Percentiles rank a stretch among this genome's conserved stretches.
These are phyloP conservation scores for Saccharomyces eubayanus DNA, from an alignment of 805 yeast genomes.

Conservation along the genomic window DNA sequence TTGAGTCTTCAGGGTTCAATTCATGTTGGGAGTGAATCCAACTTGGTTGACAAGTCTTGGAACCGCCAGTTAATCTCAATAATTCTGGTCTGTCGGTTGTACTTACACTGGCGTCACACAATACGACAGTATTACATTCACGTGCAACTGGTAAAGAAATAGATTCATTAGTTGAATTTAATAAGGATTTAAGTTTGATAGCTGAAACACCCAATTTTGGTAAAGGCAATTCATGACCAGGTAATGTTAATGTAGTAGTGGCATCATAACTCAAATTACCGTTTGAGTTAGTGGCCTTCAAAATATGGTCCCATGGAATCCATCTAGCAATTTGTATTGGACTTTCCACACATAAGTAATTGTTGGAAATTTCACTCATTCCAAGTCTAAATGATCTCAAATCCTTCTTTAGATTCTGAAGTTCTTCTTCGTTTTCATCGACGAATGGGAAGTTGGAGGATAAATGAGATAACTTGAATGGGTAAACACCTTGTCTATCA, in stretches of 20 bases:
- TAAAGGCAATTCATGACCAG: slow-evolving; percentile 68
- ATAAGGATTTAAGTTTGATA: slow-evolving; percentile 55
- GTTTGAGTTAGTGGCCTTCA: slow-evolving; percentile 56
- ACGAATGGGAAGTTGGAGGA: slow-evolving; percentile 53
- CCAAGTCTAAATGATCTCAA: slow-evolving; percentile 64
- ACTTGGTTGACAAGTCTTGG: slow-evolving; percentile 57
- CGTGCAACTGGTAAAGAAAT: slow-evolving; percentile 58
- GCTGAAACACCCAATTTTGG: slow-evolving; percentile 66
- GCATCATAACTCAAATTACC: slow-evolving; percentile 64
- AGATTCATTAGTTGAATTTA: slow-evolving; percentile 41
- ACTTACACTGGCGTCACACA: slow-evolving; percentile 39
- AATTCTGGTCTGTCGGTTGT: slow-evolving; percentile 44
- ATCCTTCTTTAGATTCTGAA: slow-evolving; percentile 41
- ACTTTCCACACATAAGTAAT: slow-evolving; percentile 65
- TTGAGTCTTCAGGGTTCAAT: slow-evolving; percentile 40
- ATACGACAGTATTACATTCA: slow-evolving; percentile 66
- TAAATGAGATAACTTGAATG: slow-evolving; percentile 76
- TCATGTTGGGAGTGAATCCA: slow-evolving; percentile 82
- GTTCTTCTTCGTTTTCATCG: slow-evolving; percentile 31
- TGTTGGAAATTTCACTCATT: slow-evolving; percentile 67
- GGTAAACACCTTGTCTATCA: slow-evolving; percentile 79
- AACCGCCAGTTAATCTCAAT: slow-evolving; percentile 76
- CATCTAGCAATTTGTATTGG: slow-evolving; percentile 68
- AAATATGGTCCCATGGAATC: slow-evolving; percentile 58
- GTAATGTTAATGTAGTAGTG: slow-evolving; percentile 43